Percentiles rank a stretch among this genome's conserved stretches.
Conservation (phyloP, 1,139 yeast genomes). For the Blastobotrys aristatus region DNA sequence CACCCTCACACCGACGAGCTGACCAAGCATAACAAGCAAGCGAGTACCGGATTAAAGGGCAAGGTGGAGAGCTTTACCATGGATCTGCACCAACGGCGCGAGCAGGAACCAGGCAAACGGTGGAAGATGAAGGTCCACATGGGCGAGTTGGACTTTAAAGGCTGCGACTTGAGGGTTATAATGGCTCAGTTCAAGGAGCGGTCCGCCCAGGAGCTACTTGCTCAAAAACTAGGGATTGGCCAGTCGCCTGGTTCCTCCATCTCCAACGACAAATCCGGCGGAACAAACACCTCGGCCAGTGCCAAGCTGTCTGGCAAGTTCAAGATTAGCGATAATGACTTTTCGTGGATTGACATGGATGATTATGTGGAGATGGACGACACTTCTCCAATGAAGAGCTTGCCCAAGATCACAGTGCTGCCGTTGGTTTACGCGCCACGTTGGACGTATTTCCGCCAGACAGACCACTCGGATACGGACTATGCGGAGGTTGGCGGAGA, state of each 20-base stretch:
- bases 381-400: conserved; percentile 37
- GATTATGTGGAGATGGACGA: conserved; percentile 71
- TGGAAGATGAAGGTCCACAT: conserved; percentile 65
- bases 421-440: conserved; percentile 74
- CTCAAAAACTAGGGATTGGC: conserved; percentile 29
- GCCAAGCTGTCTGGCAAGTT: conserved; percentile 29
- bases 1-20: conserved; percentile 46
- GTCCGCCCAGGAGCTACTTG: conserved; percentile 46
- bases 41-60: conserved; percentile 77
- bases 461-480: conserved; percentile 37
- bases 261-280: conserved; percentile 15
- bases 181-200: conserved; percentile 62
- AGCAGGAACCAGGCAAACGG: conserved; percentile 53
- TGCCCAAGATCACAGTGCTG: conserved; percentile 53
- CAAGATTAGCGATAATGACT: conserved; percentile 44
- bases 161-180: conserved; percentile 68
- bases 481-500: conserved; percentile 34
- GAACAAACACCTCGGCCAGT: conserved; percentile 8
- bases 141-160: conserved; percentile 69
- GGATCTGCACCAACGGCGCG: conserved; percentile 84
- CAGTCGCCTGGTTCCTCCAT: conserved; percentile 19
- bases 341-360: conserved; percentile 71
- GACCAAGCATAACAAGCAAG: conserved; percentile 45
- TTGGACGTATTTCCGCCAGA: conserved; percentile 68
- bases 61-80: conserved; percentile 58